Evolutionary conservation across 202 grass and related monocot genomes (phyloP).

Genomic region (Schoenoplectus tabernaemontani): DNA sequence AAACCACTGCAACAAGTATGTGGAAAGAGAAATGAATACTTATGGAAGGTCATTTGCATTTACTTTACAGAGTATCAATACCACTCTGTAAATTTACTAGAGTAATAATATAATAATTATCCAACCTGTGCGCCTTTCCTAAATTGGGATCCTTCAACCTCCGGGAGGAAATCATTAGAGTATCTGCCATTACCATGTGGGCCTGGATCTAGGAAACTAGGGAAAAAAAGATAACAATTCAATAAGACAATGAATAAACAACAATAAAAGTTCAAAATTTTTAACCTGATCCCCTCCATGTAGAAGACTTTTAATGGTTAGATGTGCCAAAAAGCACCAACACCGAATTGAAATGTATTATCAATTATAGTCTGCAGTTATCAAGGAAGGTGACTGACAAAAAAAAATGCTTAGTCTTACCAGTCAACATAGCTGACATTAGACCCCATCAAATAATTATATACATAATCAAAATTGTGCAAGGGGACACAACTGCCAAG

Average conservation of each 20-base stretch:
- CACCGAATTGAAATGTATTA: not conserved
- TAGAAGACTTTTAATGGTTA: not conserved
- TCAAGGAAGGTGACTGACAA: constrained; percentile 19
- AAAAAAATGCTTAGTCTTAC: constrained; percentile 39
- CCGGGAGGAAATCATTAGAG: constrained; percentile 66
- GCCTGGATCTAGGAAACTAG: constrained; percentile 90
- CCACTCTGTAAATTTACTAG: constrained; percentile 15
- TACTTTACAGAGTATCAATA: not conserved
- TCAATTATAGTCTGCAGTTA: constrained; percentile 2
- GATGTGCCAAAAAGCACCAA: not conserved
- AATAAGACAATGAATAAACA: not conserved
- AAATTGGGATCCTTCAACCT: constrained; percentile 70
- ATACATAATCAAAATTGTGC: constrained; percentile 90
- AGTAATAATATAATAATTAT: constrained; percentile 23
- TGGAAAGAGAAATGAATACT: constrained; percentile 3
- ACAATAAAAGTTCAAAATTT: not conserved
- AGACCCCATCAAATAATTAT: constrained; percentile 84
- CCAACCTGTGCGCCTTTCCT: constrained; percentile 97
- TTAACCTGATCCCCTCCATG: not conserved
- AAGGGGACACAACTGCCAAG: constrained; percentile 82
- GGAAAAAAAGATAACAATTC: constrained; percentile 26
- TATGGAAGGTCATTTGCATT: not conserved
- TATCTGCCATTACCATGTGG: constrained; percentile 96
- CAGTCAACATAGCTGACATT: constrained; percentile 89
- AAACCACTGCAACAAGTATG: constrained; percentile 78